Percentiles rank a stretch among this genome's conserved stretches.
Evolutionary conservation across 192 early-diverging fungal species (phyloP).

Genomic region (Gamsiella multidivaricata): DNA sequence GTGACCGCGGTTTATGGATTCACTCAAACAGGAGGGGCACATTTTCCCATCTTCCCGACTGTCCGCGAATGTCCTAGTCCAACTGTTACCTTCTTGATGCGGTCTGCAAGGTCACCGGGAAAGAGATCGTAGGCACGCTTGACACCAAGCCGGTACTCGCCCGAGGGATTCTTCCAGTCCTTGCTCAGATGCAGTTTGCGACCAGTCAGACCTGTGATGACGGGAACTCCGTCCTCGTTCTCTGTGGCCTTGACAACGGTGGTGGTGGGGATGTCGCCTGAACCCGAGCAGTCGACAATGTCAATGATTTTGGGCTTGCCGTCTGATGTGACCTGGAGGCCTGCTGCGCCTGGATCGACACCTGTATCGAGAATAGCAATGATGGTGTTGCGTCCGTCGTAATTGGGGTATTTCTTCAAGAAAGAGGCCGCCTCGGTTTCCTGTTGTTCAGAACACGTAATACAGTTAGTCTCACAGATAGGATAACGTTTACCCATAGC

Average conservation of each 20-base stretch:
- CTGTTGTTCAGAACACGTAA: constrained; percentile 5
- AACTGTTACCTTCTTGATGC: constrained; percentile 63
- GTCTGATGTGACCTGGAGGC: constrained; percentile 86
- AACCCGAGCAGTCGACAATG: constrained; percentile 95
- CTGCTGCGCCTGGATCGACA: constrained; percentile 92
- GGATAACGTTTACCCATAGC: background rate
- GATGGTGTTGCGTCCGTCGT: constrained; percentile 90
- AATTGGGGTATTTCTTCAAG: constrained; percentile 82
- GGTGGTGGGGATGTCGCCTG: constrained; percentile 77
- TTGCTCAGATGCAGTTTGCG: constrained; percentile 75
- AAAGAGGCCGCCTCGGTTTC: constrained; percentile 90
- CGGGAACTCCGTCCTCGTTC: constrained; percentile 56
- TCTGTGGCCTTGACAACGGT: constrained; percentile 66
- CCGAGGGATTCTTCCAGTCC: constrained; percentile 82
- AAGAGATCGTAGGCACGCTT: constrained; percentile 84
- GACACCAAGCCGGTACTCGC: constrained; percentile 86
- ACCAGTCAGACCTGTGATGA: constrained; percentile 78
- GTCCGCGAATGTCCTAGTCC: background rate
- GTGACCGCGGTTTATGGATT: too few species aligned
- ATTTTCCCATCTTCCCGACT: background rate
- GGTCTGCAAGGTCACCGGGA: constrained; percentile 62
- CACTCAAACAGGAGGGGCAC: background rate
- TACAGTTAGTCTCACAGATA: background rate
- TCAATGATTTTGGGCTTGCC: constrained; percentile 93
- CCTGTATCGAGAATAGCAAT: constrained; percentile 95